Conservation (phyloP, 768 basidiomycete species). For the Leccinum broughii region DNA sequence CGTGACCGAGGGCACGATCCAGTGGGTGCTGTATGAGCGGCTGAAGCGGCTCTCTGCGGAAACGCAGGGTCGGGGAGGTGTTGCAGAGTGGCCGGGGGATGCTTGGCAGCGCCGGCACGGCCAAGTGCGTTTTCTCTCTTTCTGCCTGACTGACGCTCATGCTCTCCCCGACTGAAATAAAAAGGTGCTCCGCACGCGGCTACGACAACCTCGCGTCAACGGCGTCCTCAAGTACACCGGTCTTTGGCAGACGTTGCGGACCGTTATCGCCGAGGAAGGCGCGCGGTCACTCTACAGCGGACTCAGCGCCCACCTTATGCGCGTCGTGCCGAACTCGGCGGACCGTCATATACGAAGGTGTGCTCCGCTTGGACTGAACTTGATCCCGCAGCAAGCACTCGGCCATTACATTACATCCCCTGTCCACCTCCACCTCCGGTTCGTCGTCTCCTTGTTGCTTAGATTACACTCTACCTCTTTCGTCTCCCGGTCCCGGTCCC, state of each 20-base stretch:
- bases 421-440: background rate
- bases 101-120: slow-evolving; percentile 87
- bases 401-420: background rate
- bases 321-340: slow-evolving; percentile 95
- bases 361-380: slow-evolving; percentile 56
- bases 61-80: slow-evolving; percentile 55
- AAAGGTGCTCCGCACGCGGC: slow-evolving; percentile 87
- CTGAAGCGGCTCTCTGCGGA: slow-evolving; percentile 69
- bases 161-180: background rate
- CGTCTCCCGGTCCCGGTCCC: too few species aligned
- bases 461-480: too few species aligned
- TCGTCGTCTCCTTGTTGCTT: background rate
- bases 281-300: slow-evolving; percentile 85
- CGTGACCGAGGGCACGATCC: slow-evolving; percentile 93
- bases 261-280: slow-evolving; percentile 91
- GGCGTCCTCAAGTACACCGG: slow-evolving; percentile 84
- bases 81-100: slow-evolving; percentile 73
- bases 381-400: background rate
- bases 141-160: background rate
- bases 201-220: slow-evolving; percentile 83
- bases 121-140: slow-evolving; percentile 61
- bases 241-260: slow-evolving; percentile 76
- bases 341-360: slow-evolving; percentile 84
- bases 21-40: slow-evolving; percentile 96
- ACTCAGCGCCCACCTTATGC: slow-evolving; percentile 91